A percentile compares a stretch with the other conserved stretches of the same genome.
These are phyloP conservation scores for Talinum fruticosum DNA, from an alignment of 148 eudicot genomes.

Conservation along the genomic window DNA sequence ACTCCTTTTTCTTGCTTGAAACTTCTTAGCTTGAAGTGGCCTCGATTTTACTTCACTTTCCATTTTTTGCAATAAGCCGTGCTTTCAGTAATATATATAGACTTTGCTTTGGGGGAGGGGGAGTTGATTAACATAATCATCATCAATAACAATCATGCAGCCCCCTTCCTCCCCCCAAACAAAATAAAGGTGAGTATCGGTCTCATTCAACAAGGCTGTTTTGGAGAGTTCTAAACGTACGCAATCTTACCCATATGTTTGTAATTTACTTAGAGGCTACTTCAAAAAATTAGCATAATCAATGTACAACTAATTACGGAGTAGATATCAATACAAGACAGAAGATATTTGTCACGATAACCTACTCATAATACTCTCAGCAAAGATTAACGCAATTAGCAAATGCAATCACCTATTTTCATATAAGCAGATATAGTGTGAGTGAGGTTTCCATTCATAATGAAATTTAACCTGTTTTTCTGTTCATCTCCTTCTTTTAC, in stretches of 20 bases:
- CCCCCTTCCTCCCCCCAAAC: too few species aligned
- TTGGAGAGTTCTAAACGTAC: not conserved
- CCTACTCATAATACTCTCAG: not conserved
- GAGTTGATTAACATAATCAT: not conserved
- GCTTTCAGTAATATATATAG: too few species aligned
- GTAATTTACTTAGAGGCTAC: not conserved
- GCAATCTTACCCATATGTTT: not conserved
- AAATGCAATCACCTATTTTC: not conserved
- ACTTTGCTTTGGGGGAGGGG: too few species aligned
- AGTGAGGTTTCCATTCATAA: not conserved
- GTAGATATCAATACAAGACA: not conserved
- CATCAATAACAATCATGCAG: not conserved
- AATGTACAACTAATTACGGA: not conserved
- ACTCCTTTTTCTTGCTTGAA: not conserved
- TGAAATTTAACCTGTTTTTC: too few species aligned
- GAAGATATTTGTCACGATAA: not conserved
- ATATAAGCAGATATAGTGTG: not conserved
- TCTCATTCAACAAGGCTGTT: not conserved
- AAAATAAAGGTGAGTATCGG: not conserved
- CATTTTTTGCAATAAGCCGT: not conserved
- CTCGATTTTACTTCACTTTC: not conserved
- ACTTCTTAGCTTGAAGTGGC: not conserved
- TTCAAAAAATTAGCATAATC: not conserved
- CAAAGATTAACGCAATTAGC: not conserved
- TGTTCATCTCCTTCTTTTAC: too few species aligned